Base-by-base conservation (phyloP, 2,329 filamentous ascomycete species). In the Teratosphaeria nubilosa region DNA sequence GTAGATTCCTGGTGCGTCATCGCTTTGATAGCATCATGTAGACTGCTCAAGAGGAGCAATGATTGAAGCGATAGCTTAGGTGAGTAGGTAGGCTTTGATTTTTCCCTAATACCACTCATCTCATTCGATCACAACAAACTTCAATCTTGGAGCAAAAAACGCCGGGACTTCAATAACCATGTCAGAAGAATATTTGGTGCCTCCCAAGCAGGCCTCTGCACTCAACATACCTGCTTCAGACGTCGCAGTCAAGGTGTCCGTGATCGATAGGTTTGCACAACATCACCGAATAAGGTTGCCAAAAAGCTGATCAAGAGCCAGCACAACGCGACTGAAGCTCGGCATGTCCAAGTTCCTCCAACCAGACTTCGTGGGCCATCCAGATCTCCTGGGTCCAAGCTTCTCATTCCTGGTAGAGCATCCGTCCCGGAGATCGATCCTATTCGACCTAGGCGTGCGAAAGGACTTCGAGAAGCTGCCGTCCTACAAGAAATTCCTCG, bases 351-450 rank as follows among this genome's bases (percentile, higher is more conserved):
- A 66, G 3, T 71, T 75, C 61, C 66, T 76, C 27, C 70, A 75
- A 53, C 71, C 74, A 3, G 67, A 70, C 52, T 76, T 77, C 54
- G 66, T 66, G 56, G 75, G 73, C 22, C 68, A 72, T 27, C 66
- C 68, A 1, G 59, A 69, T 14, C 66, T 77, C 16, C 64, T 65
- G 6, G 71, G 70, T 30, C 77, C 77, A 2, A 70, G 74, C 1
- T 75, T 74, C 65, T 74, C 74, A 2, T 82, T 81, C 64, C 68
- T 80, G 1, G 75, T 82, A 56, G 72, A 78, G 56, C 78, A 81
- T 57, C 68, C 72, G 0, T 72, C 72, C 1, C 70, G 70, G 5
- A 71, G 73, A 50, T 72, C 70, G 24, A 64, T 78, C 1, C 65
- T 80, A 3, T 80, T 78, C 61, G 78, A 80, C 58, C 70, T 80